Conservation (phyloP, 169 alveolate genomes). For the Ichthyophthirius multifiliis region DNA sequence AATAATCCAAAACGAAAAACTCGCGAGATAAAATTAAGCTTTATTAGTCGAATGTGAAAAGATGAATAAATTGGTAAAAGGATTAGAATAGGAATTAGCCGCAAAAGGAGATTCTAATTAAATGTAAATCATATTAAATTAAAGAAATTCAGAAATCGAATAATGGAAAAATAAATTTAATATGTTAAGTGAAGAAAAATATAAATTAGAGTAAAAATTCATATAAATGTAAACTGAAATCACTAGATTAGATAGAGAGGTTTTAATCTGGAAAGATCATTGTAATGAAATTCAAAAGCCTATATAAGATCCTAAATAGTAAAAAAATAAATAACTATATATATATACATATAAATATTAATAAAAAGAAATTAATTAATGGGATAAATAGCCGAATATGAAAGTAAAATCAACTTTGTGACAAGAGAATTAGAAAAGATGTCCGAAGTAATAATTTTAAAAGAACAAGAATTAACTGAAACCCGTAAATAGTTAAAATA, state of each 20-base stretch:
- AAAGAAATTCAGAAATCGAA: not conserved
- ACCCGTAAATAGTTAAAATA: not conserved
- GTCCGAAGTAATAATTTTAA: not conserved
- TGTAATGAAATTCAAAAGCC: not conserved
- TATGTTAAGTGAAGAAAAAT: not conserved
- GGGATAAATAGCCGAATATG: not conserved
- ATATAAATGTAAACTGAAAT: not conserved
- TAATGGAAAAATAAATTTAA: not conserved
- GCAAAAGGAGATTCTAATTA: not conserved
- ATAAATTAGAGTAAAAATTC: not conserved
- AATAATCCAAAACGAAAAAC: not conserved
- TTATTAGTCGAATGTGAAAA: not conserved
- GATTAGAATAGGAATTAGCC: not conserved
- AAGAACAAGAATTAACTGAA: not conserved
- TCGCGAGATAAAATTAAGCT: not conserved
- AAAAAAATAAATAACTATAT: not conserved
- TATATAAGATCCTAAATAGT: not conserved
- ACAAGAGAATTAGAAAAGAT: not conserved
- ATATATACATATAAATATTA: too few species aligned
- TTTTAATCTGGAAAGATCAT: not conserved
- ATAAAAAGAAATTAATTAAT: too few species aligned
- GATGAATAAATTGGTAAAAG: not conserved
- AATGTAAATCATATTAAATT: not conserved
- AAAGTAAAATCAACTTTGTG: not conserved
- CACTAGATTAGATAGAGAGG: not conserved